Evolutionary conservation across 306 rosid species (phyloP), one percentile per base, ranked within the genome.

Genomic region (Lathyrus tuberosus): DNA sequence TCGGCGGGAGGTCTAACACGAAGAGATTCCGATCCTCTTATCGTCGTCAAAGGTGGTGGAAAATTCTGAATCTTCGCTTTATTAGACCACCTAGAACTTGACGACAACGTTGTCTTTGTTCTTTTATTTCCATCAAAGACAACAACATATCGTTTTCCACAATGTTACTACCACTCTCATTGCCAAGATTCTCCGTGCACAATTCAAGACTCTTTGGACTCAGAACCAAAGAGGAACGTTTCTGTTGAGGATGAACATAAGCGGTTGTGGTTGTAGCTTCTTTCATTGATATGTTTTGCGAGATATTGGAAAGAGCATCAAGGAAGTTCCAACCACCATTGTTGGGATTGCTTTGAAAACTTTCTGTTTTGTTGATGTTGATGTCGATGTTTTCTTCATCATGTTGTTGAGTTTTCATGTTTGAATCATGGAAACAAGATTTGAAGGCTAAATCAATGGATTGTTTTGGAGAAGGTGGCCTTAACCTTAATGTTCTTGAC

Each of bases 11-110:
- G 88, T 73, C 74, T 79, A 12, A 94, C 72, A 3, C 72, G 81
- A 3, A 90, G 81, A 74, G 87, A 81, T 33, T 86, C 85, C 3
- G 68, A 62, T n/a, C 94, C 97, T 10, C 92, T 87, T 40, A 94
- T 84, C n/a, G 99, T 94, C 46, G 99, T 91, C 85, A 94, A 80
- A 59, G 99, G 99, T 10, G 99, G 99, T 5, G 99, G 99, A 70
- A 90, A 88, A 30, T 75, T 82, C 22, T 15, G 49, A 11, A 64
- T 51, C 69, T 42, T 79, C 42, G n/a, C 74, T 74, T 84, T 90
- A 81, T 63, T 85, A 17, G 75, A 10, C n/a, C 15, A 10, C 58
- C 76, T n/a, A 61, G 73, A 73, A 10, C 42, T 70, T 59, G 75
- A 75, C 73, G 73, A 75, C 78, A 69, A 31, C 74, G 46, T 63